A percentile compares a stretch with the other conserved stretches of the same genome.
Conservation (phyloP, 2,329 filamentous ascomycete genomes). For the Scedosporium apiospermum region DNA sequence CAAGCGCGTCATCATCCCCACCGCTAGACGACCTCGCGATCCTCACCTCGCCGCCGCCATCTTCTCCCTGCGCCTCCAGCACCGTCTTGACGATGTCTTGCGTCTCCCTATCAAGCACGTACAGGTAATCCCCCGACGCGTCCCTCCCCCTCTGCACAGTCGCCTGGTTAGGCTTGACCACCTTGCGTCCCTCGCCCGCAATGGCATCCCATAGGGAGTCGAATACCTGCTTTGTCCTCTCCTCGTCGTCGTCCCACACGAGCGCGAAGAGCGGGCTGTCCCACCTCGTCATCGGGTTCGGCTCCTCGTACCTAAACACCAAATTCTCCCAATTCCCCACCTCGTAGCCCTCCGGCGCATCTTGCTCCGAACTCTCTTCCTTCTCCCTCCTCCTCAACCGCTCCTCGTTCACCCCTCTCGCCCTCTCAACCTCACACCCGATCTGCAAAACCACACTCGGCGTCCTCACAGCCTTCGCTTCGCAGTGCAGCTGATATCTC, state of each 20-base stretch:
- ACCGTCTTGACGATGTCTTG: constrained; percentile 66
- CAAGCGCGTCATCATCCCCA: constrained; percentile 24
- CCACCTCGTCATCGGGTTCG: constrained; percentile 77
- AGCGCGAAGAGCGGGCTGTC: constrained; percentile 75
- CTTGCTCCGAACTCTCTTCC: constrained; percentile 3
- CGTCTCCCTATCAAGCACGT: constrained; percentile 69
- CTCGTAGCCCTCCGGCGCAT: constrained; percentile 35
- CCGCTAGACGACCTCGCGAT: constrained; percentile 21
- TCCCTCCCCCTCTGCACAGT: constrained; percentile 57
- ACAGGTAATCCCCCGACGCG: constrained; percentile 64
- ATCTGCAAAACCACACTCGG: constrained; percentile 65
- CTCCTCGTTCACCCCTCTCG: constrained; percentile 49
- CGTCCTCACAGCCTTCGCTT: constrained; percentile 70
- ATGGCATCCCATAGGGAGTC: constrained; percentile 68
- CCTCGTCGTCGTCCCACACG: constrained; percentile 62
- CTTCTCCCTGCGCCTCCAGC: constrained; percentile 58
- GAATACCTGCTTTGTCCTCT: constrained; percentile 45
- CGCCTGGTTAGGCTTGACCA: constrained; percentile 64
- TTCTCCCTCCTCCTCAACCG: constrained; percentile 30
- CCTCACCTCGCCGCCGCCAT: constrained; percentile 50
- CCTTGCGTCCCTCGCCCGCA: constrained; percentile 51
- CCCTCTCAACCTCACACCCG: constrained; percentile 43
- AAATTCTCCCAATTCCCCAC: constrained; percentile 65
- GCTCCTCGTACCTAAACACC: constrained; percentile 76
- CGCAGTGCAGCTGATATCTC: constrained; percentile 78